These are phyloP conservation scores for Populus pruinosa DNA, from an alignment of 345 rosid genomes.

Conservation along the genomic window DNA sequence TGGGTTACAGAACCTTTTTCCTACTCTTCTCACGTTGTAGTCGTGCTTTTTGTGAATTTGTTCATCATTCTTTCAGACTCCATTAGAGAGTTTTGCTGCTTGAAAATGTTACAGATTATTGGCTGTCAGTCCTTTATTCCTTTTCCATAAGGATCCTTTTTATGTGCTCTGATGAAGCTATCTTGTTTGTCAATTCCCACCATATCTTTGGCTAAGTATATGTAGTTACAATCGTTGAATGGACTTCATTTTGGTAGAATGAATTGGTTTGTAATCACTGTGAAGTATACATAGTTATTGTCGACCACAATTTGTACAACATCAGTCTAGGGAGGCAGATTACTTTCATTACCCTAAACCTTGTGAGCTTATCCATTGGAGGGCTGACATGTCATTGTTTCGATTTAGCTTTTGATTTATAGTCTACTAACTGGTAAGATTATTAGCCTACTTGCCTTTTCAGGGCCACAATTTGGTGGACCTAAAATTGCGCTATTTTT, in stretches of 20 bases:
- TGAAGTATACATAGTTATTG: neutral
- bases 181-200: neutral
- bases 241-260: neutral
- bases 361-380: neutral
- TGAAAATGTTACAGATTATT: neutral
- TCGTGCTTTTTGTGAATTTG: neutral
- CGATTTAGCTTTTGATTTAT: neutral
- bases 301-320: neutral
- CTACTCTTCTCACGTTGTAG: neutral
- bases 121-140: neutral
- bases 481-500: neutral
- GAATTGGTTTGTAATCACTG: neutral
- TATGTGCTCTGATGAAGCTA: neutral
- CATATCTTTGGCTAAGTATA: neutral
- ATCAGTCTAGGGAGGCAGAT: neutral
- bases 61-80: neutral
- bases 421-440: neutral
- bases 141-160: neutral
- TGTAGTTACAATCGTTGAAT: neutral
- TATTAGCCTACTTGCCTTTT: neutral
- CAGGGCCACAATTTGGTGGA: neutral
- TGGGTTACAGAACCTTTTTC: conserved; percentile 17
- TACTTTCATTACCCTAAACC: neutral
- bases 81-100: neutral
- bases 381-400: neutral